phyloP scores from a whole-genome alignment of 225 moss, liverwort and hornwort genomes.

The Climacium dendroides region DNA sequence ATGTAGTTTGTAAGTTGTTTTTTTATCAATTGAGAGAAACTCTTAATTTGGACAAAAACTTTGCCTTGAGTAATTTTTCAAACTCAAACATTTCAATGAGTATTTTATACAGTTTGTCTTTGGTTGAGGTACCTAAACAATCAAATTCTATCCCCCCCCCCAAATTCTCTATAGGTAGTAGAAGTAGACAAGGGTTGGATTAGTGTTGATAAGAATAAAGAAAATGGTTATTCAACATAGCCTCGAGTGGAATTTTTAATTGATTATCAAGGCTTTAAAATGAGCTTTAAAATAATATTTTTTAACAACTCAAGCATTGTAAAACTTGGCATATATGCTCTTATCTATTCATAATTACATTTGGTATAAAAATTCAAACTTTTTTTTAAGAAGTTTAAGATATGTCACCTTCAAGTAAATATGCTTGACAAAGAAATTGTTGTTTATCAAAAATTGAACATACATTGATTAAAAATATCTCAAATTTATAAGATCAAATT shows the following conservation, averaged over 20 bases:
- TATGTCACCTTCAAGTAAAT: background rate
- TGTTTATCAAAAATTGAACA: too few relatives aligned
- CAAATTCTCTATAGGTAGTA: background rate
- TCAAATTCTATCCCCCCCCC: background rate
- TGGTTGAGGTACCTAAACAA: accelerated
- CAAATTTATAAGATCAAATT: too few relatives aligned
- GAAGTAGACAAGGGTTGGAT: background rate
- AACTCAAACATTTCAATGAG: background rate
- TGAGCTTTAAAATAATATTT: too few relatives aligned
- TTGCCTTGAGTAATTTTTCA: background rate
- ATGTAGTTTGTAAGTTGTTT: background rate
- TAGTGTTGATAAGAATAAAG: background rate
- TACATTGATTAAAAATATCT: too few relatives aligned
- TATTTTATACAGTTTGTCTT: background rate
- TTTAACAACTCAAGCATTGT: background rate
- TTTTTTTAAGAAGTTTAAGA: background rate
- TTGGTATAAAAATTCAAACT: background rate
- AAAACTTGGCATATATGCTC: background rate
- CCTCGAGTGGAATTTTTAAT: too few relatives aligned
- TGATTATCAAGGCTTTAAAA: too few relatives aligned
- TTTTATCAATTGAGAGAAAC: background rate
- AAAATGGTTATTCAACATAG: background rate
- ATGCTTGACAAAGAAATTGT: background rate
- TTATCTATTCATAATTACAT: background rate
- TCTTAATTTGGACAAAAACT: background rate